Base-by-base conservation (phyloP, 192 early-diverging fungal genomes). In the Backusella westeae region DNA sequence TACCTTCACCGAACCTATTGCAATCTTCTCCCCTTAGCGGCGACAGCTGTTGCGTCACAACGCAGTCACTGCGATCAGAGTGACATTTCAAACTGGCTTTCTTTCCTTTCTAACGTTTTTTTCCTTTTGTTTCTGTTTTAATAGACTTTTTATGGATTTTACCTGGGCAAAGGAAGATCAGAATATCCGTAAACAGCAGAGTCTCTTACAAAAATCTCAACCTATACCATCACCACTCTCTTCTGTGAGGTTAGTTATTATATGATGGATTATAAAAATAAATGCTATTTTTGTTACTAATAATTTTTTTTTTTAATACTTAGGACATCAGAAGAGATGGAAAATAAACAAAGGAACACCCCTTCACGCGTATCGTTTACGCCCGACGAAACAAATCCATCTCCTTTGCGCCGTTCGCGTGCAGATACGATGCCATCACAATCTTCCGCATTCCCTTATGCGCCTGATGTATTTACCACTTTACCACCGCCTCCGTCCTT, bases 361-460 rank as follows among this genome's bases (percentile, higher is more conserved):
- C 34, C 9, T 38, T 39, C 68, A 39, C 70, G 70, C 39, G 70
- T 71, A 26, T 71, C 39, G 17, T 71, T 71, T 71, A 71, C 42
- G 21, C 36, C 68, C 26, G 38, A 69, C 36, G 68, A 35, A 23
- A 39, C 68, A 39, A 69, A 35, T 12, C 21, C 38, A 3, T 69
- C 68, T 17, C 70, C 70, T 49, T 71, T 49, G 26, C 70, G 77
- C 44, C 65, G 77, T 29, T 72, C 77, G 56, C 77, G 77, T 46
- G 77, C 77, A 4, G 77, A 78, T 65, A 78, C 77, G 9, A 78
- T 78, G 77, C 77, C 77, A 49, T 73, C 77, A 19, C 77, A 78
- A 21, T 69, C 77, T 9, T 74, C 75, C 17, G 69, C 77, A 26
- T 78, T 78, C 56, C 77, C 77, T 59, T 78, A 74, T 69, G 44